Evolutionary conservation across 371 early-diverging fungal genomes (phyloP).

Genomic region (Mycotypha africana): DNA sequence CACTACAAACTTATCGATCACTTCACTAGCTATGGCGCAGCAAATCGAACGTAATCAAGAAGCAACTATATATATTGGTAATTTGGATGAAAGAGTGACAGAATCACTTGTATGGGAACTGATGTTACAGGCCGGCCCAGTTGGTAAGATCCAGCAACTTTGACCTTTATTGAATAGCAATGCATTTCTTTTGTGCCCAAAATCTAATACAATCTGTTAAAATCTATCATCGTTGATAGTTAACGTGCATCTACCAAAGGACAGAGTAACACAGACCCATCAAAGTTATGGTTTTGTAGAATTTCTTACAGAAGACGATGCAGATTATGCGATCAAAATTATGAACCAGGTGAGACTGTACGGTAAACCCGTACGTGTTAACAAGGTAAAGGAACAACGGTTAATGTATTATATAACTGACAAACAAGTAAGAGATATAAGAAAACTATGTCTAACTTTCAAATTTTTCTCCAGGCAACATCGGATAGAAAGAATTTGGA

Average conservation of each 20-base stretch:
- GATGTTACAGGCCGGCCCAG: conserved; percentile 97
- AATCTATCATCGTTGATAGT: conserved; percentile 44
- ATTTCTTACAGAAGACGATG: conserved; percentile 91
- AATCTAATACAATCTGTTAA: too few species aligned
- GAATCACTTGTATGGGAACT: conserved; percentile 96
- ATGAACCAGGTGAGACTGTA: conserved; percentile 95
- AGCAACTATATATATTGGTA: conserved; percentile 97
- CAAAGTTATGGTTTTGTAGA: conserved; percentile 98
- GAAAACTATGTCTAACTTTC: too few species aligned
- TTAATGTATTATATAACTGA: too few species aligned
- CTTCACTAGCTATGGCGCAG: conserved; percentile 41
- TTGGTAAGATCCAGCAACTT: conserved; percentile 75
- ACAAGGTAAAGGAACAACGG: conserved; percentile 65
- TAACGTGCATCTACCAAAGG: conserved; percentile 95
- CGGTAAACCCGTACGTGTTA: conserved; percentile 94
- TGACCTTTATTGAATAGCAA: not conserved
- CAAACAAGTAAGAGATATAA: too few species aligned
- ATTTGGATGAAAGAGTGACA: conserved; percentile 92
- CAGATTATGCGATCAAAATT: conserved; percentile 94
- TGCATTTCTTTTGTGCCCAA: too few species aligned
- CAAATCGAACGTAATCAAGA: conserved; percentile 82
- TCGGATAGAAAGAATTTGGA: conserved; percentile 89
- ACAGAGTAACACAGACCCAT: conserved; percentile 91
- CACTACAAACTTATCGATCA: not conserved
- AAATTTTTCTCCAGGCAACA: conserved; percentile 57